Percentiles rank a stretch among this genome's conserved stretches.
Evolutionary conservation across 1,284 basidiomycete species (phyloP).

Genomic region (Boletus sp.): DNA sequence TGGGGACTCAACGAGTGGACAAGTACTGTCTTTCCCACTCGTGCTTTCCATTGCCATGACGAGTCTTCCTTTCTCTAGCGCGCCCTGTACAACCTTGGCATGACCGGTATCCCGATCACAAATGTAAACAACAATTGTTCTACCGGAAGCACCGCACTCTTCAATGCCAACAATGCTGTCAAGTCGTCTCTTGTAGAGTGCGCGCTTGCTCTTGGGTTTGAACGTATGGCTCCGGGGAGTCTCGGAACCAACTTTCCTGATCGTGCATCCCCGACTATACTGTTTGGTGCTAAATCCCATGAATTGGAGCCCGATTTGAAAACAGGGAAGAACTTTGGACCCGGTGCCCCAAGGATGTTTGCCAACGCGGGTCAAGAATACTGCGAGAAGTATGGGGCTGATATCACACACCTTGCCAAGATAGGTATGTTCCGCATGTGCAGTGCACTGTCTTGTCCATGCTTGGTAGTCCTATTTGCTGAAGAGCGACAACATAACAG

Average conservation of each 20-base stretch:
- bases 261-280: slow-evolving; percentile 59
- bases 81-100: slow-evolving; percentile 83
- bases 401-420: slow-evolving; percentile 69
- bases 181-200: slow-evolving; percentile 76
- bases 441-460: neutral
- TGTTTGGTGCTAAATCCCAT: slow-evolving; percentile 48
- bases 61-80: slow-evolving; percentile 33
- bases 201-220: slow-evolving; percentile 84
- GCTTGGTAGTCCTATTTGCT: neutral
- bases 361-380: slow-evolving; percentile 81
- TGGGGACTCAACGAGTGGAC: slow-evolving; percentile 82
- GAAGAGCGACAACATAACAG: slow-evolving; percentile 41
- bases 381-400: slow-evolving; percentile 74
- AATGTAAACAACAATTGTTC: slow-evolving; percentile 90
- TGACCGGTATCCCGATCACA: slow-evolving; percentile 84
- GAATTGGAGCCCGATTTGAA: slow-evolving; percentile 58
- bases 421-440: slow-evolving; percentile 56
- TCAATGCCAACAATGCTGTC: slow-evolving; percentile 68
- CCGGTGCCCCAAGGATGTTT: slow-evolving; percentile 75
- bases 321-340: slow-evolving; percentile 68
- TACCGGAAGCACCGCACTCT: slow-evolving; percentile 76
- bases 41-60: slow-evolving; percentile 38
- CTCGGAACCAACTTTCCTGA: slow-evolving; percentile 74
- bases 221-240: slow-evolving; percentile 84
- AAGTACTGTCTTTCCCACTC: slow-evolving; percentile 43